Percentiles rank a stretch among this genome's conserved stretches.
Evolutionary conservation across 1,284 basidiomycete genomes (phyloP).

Genomic region (Albatrellus sp.): DNA sequence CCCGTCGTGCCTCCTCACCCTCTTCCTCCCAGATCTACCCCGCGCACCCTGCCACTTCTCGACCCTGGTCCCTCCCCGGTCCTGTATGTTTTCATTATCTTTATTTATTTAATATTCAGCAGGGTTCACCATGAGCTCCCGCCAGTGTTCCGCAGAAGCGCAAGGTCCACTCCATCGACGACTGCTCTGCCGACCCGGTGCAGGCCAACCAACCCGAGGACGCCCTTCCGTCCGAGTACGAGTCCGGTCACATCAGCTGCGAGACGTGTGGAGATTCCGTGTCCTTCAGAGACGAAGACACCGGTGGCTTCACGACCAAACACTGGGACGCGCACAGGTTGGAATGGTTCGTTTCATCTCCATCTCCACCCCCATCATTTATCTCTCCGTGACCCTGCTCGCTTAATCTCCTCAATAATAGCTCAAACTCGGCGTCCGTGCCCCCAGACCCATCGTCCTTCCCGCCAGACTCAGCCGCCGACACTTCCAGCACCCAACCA

Average conservation of each 20-base stretch:
- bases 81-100: no score
- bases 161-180: constrained; percentile 5
- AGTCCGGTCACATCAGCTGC: constrained; percentile 51
- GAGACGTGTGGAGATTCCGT: constrained; percentile 45
- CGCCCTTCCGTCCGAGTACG: constrained; percentile 24
- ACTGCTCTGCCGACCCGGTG: not conserved
- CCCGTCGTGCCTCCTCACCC: no score
- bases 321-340: constrained; percentile 58
- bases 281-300: constrained; percentile 48
- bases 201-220: not conserved
- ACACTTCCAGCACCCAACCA: constrained; percentile 14
- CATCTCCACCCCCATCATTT: constrained; percentile 2
- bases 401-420: constrained; percentile 2
- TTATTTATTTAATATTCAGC: not conserved
- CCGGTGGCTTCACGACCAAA: constrained; percentile 48
- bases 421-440: constrained; percentile 4
- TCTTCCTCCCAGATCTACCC: no score
- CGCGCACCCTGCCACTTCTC: not conserved
- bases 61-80: not conserved
- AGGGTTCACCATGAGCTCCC: no score
- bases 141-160: constrained; percentile 10
- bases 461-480: constrained; percentile 1
- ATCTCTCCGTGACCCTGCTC: constrained; percentile 1
- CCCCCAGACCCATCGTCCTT: not conserved
- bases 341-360: constrained; percentile 33